A percentile compares a stretch with the other conserved stretches of the same genome.
Evolutionary conservation across 805 yeast species (phyloP).

Genomic region (Monosporozyma servazzii): DNA sequence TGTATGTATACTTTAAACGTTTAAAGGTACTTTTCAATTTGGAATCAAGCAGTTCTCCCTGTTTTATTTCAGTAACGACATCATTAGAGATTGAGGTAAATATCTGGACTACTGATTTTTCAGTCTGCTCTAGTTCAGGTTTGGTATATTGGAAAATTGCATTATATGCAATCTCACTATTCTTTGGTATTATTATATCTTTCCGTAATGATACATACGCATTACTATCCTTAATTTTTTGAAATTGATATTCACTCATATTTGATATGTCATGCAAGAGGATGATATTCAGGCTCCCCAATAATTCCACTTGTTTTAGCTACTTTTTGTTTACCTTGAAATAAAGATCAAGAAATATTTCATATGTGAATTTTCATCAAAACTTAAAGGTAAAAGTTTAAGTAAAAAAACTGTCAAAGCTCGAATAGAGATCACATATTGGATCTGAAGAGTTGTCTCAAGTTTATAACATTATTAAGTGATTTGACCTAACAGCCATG

Average conservation of each 20-base stretch:
- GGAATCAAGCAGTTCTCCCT: conserved; percentile 19
- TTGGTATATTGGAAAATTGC: conserved; percentile 20
- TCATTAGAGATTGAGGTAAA: conserved; percentile 21
- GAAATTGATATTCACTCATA: not conserved
- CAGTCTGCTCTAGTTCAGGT: conserved; percentile 16
- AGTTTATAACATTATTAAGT: not conserved
- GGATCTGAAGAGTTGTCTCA: not conserved
- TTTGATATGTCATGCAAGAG: not conserved
- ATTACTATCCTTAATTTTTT: not conserved
- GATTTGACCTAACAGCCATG: not conserved
- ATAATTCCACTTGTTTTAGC: no score
- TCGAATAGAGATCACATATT: not conserved
- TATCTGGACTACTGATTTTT: conserved; percentile 14
- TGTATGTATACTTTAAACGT: conserved; percentile 17
- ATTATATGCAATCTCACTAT: conserved; percentile 8
- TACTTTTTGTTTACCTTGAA: not conserved
- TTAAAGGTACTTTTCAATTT: conserved; percentile 17
- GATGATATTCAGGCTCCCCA: not conserved
- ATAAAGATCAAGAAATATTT: not conserved
- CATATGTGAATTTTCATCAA: not conserved
- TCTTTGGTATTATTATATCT: conserved; percentile 5
- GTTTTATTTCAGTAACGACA: conserved; percentile 25
- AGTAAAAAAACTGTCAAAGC: no score
- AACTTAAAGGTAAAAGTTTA: no score
- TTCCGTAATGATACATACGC: not conserved